Conservation (phyloP, 2,329 filamentous ascomycete genomes). For the Scytalidium sp. region DNA sequence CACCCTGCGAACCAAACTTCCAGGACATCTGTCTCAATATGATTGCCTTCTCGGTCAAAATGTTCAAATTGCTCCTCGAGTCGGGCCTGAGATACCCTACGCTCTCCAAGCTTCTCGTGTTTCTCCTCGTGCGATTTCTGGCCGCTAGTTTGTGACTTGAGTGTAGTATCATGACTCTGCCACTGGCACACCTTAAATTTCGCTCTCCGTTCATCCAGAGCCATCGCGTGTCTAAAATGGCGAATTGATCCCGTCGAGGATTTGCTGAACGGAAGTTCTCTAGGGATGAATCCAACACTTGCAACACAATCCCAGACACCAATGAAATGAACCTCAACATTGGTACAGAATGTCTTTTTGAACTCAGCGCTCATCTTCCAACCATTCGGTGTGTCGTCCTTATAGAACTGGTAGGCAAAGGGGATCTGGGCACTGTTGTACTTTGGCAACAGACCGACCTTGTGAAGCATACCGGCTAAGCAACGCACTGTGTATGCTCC, state of each 20-base stretch:
- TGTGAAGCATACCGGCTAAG: conserved; percentile 40
- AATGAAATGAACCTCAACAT: conserved; percentile 39
- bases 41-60: conserved; percentile 9
- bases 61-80: conserved; percentile 16
- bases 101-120: conserved; percentile 2
- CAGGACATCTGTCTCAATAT: conserved; percentile 37
- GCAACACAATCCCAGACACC: conserved; percentile 40
- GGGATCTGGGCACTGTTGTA: conserved; percentile 58
- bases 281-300: conserved; percentile 37
- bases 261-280: conserved; percentile 35
- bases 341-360: conserved; percentile 41
- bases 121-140: neutral
- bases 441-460: conserved; percentile 43
- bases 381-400: conserved; percentile 34
- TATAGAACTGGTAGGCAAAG: conserved; percentile 43
- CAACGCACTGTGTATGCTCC: conserved; percentile 50
- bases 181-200: conserved; percentile 41
- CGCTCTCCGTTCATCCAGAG: conserved; percentile 38
- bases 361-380: conserved; percentile 39
- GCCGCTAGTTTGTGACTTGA: conserved; percentile 3
- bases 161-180: conserved; percentile 25
- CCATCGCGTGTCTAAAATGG: conserved; percentile 41
- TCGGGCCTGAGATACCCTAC: conserved; percentile 13
- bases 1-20: conserved; percentile 42
- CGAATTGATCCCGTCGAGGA: conserved; percentile 31